Percentiles rank a stretch among this genome's conserved stretches.
Conservation (phyloP, 495 filamentous ascomycete genomes). For the Immersiella caudata region DNA sequence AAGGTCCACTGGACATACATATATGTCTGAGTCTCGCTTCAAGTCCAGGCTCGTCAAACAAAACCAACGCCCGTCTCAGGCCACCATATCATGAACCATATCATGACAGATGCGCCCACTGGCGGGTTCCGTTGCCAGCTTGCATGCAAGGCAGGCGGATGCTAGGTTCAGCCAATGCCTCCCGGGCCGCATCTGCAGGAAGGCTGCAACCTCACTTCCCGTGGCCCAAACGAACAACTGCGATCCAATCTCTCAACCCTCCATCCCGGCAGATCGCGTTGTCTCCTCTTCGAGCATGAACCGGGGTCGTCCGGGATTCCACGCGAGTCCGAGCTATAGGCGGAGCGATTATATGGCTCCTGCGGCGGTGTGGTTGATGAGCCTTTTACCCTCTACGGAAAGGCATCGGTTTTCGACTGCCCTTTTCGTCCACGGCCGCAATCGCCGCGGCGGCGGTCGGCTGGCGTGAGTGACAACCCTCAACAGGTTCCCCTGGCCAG, state of each 20-base stretch:
- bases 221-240: constrained; percentile 15
- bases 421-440: neutral
- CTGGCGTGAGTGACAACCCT: too few species aligned
- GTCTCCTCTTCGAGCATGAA: constrained; percentile 9
- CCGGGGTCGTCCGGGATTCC: constrained; percentile 8
- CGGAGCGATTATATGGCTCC: constrained; percentile 3
- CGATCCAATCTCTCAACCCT: constrained; percentile 21
- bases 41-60: neutral
- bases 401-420: neutral
- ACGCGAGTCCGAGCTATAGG: constrained; percentile 9
- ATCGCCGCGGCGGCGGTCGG: neutral
- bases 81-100: neutral
- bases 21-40: neutral
- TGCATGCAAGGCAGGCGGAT: neutral
- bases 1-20: neutral
- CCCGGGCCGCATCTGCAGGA: constrained; percentile 18
- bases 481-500: too few species aligned
- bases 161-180: neutral
- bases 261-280: constrained; percentile 22
- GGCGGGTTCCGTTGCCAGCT: neutral
- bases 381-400: neutral
- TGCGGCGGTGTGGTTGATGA: neutral
- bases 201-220: constrained; percentile 13
- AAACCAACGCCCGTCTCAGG: constrained; percentile 2
- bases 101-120: neutral